phyloP scores from a whole-genome alignment of 768 basidiomycete genomes.

The Porpolomopsis calyptriformis region DNA sequence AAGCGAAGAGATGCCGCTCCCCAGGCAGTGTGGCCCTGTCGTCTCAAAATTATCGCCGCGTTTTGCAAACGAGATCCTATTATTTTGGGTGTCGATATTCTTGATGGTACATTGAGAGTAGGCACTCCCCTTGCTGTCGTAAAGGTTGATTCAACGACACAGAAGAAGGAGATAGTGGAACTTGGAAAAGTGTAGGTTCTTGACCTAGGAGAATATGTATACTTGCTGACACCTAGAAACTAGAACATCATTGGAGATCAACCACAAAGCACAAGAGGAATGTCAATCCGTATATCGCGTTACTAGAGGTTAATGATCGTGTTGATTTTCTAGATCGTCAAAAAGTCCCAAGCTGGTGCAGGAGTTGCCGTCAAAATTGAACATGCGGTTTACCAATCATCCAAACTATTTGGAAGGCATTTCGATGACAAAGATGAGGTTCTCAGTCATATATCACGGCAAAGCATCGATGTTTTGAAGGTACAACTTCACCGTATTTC shows the following conservation, averaged over 20 bases:
- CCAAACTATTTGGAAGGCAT: slow-evolving; percentile 93
- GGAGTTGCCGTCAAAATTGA: slow-evolving; percentile 99
- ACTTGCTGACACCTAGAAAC: slow-evolving; percentile 8
- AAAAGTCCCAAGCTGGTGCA: slow-evolving; percentile 88
- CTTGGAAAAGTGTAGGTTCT: slow-evolving; percentile 84
- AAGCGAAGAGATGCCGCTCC: slow-evolving; percentile 87
- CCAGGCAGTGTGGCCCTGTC: slow-evolving; percentile 93
- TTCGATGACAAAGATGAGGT: slow-evolving; percentile 95
- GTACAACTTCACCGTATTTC: slow-evolving; percentile 25
- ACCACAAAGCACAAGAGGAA: slow-evolving; percentile 84
- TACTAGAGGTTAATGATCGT: slow-evolving; percentile 3
- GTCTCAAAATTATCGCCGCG: slow-evolving; percentile 83
- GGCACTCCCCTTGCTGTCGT: slow-evolving; percentile 96
- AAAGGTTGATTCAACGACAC: slow-evolving; percentile 76
- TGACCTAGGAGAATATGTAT: not conserved
- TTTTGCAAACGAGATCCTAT: slow-evolving; percentile 98
- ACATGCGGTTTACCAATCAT: slow-evolving; percentile 89
- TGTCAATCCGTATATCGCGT: too few species aligned
- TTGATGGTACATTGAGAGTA: slow-evolving; percentile 82
- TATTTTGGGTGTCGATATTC: slow-evolving; percentile 91
- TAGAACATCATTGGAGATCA: slow-evolving; percentile 94
- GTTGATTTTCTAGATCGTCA: slow-evolving; percentile 53
- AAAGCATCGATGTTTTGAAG: slow-evolving; percentile 95
- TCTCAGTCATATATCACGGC: slow-evolving; percentile 79
- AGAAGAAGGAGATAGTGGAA: slow-evolving; percentile 83